Base-by-base conservation (phyloP, 2,329 filamentous ascomycete genomes). In the Fusarium sp. region DNA sequence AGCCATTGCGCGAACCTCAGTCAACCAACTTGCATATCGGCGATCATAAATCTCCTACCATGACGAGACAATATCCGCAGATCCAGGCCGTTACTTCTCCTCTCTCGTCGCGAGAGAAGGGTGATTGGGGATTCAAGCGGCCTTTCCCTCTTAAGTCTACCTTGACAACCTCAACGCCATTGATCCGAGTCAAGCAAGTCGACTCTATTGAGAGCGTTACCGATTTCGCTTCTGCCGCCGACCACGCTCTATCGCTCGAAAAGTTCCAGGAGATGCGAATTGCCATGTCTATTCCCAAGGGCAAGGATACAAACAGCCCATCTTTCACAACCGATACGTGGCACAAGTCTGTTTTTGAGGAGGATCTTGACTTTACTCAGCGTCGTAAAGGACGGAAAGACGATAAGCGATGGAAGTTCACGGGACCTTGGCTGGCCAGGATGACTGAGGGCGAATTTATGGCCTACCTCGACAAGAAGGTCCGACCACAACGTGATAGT, bases 81-180 rank as follows among this genome's bases (percentile, higher is more conserved):
- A 88, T 92, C 78, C 92, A 96, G 78, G 89, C 94, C 67, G 92
- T 98, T 77, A 90, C 91, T 16, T 95, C 94, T 1, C 91, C 94
- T 8, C 83, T 87, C 46, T 86, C 89, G 20, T 95, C 94, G 10
- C 87, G 93, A 25, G 83, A 86, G 43, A 89, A 89, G 76, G 95
- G 95, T 38, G 95, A 98, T 77, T 98, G 95, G 95, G 95, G 95
- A 16, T 84, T 98, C 75, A 98, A 98, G 83, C 87, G 95, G 59
- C 86, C 94, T 2, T 84, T 98, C 8, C 95, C 95, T 3, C 82
- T 91, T 11, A 91, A 91, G 78, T 90, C 91, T 5, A 95, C 93
- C 8, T 88, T 89, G 22, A 88, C 89, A 57, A 90, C 89, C 9
- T 89, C 90, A 9, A 90, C 90, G n/a, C 92, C 94, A 12, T 85